Conservation (phyloP, 2,329 filamentous ascomycete species). For the Didymosphaeria variabile region DNA sequence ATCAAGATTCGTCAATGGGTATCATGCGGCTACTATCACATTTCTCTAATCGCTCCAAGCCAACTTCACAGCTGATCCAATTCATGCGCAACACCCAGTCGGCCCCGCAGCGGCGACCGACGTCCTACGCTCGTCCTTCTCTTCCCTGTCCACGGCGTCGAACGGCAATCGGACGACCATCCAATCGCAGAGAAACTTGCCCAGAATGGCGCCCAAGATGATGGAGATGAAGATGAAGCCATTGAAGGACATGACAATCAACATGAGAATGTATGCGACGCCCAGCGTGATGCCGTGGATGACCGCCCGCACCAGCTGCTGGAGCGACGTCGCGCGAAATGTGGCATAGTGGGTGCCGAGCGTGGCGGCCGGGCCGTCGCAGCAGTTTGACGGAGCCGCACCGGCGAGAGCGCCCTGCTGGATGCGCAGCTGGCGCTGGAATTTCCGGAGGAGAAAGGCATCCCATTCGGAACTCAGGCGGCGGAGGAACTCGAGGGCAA, state of each 20-base stretch:
- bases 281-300: slow-evolving; percentile 77
- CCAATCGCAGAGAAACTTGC: slow-evolving; percentile 78
- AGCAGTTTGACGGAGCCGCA: slow-evolving; percentile 33
- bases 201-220: slow-evolving; percentile 77
- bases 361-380: slow-evolving; percentile 32
- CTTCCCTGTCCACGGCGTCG: slow-evolving; percentile 21
- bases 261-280: slow-evolving; percentile 82
- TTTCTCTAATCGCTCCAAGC: neutral
- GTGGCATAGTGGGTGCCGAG: slow-evolving; percentile 38
- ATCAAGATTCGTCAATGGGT: neutral
- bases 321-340: slow-evolving; percentile 65
- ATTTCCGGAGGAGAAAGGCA: slow-evolving; percentile 67
- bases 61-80: no score
- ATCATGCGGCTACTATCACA: neutral
- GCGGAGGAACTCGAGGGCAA: slow-evolving; percentile 76
- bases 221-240: slow-evolving; percentile 83
- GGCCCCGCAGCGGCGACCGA: slow-evolving; percentile 37
- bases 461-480: slow-evolving; percentile 78
- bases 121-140: slow-evolving; percentile 34
- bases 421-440: slow-evolving; percentile 48
- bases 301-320: slow-evolving; percentile 73
- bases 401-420: slow-evolving; percentile 33
- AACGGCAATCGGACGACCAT: slow-evolving; percentile 44
- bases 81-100: slow-evolving; percentile 40
- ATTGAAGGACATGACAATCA: slow-evolving; percentile 72